Evolutionary conservation across 2,329 filamentous ascomycete species (phyloP), one percentile per base, ranked within the genome.

Genomic region (Penicillium brevicompactum): DNA sequence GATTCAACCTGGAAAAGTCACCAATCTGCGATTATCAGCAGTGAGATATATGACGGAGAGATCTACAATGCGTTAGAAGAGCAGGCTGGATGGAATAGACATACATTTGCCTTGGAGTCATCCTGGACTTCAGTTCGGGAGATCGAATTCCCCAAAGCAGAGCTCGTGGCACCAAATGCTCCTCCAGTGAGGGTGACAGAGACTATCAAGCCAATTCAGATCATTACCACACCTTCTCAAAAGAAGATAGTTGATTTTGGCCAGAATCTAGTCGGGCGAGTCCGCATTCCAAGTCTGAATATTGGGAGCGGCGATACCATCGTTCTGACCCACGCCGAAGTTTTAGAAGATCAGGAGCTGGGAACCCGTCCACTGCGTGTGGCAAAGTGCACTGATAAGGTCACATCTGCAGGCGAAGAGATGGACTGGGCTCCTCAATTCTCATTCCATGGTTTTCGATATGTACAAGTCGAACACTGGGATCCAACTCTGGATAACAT

Each of bases 201-300:
- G 56, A 62, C 56, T 30, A 40, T 71, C 32, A 63, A 60, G 21
- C 67, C 72, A 0, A 46, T 56, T 3, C 46, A 66, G 1, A 66
- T 74, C 6, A 64, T 72, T 27, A 62, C 40, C 3, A 72, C 75
- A 0, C 69, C 72, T 0, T 75, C 76, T 0, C 79, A 80, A 4
- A 81, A 81, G 60, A 78, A 70, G 0, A 68, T 84, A 1, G 55
- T 85, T 31, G 82, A 86, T 58, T 85, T 85, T 64, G 82, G 82
- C 1, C 82, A 86, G 61, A 85, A 86, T 59, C 69, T 85, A 0
- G 82, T 84, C 0, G 84, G 83, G 1, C 75, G 75, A 59, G 52
- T 84, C 1, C 68, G 70, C 0, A 60, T 84, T 10, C 71, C 49
- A 14, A 55, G 46, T 0, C 44, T 71, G 5, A 49, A 60, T 53